These are phyloP conservation scores for Atkinsonella hypoxylon DNA, from an alignment of 2,329 filamentous ascomycete genomes.

Conservation along the genomic window DNA sequence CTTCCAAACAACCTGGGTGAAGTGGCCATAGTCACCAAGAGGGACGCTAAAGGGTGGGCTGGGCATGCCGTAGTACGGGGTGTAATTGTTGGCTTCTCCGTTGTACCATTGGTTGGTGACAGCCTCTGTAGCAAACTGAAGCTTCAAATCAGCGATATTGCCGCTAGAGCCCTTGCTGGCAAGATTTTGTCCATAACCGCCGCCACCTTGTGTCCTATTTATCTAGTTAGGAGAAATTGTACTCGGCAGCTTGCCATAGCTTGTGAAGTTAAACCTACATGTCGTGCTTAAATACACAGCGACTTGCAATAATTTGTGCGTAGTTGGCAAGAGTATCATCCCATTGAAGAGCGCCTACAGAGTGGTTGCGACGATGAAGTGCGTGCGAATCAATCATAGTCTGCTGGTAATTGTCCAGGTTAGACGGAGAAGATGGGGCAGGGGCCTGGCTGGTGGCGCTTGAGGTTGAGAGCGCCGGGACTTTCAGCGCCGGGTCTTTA, in stretches of 20 bases:
- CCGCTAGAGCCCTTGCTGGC: conserved; percentile 45
- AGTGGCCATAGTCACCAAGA: conserved; percentile 54
- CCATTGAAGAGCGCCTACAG: conserved; percentile 54
- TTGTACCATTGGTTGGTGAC: conserved; percentile 87
- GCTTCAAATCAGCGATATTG: conserved; percentile 23
- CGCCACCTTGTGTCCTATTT: conserved; percentile 41
- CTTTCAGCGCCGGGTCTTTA: not conserved
- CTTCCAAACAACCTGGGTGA: conserved; percentile 33
- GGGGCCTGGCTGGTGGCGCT: not conserved
- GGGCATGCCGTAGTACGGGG: conserved; percentile 45
- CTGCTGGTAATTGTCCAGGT: conserved; percentile 19
- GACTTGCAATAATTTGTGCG: conserved; percentile 50
- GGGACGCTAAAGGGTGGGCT: conserved; percentile 45
- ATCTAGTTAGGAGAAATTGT: conserved; percentile 19
- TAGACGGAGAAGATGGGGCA: not conserved
- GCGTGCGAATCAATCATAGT: conserved; percentile 66
- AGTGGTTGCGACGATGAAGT: conserved; percentile 73
- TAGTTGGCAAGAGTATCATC: conserved; percentile 48
- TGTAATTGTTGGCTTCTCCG: conserved; percentile 48
- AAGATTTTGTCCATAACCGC: conserved; percentile 84
- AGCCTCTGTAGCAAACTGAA: conserved; percentile 50
- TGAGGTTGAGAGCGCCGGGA: not conserved
- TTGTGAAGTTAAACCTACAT: conserved; percentile 41
- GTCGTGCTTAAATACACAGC: conserved; percentile 65
- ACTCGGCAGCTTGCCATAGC: not conserved